Base-by-base conservation (phyloP, 306 rosid genomes). In the Vicia sativa region DNA sequence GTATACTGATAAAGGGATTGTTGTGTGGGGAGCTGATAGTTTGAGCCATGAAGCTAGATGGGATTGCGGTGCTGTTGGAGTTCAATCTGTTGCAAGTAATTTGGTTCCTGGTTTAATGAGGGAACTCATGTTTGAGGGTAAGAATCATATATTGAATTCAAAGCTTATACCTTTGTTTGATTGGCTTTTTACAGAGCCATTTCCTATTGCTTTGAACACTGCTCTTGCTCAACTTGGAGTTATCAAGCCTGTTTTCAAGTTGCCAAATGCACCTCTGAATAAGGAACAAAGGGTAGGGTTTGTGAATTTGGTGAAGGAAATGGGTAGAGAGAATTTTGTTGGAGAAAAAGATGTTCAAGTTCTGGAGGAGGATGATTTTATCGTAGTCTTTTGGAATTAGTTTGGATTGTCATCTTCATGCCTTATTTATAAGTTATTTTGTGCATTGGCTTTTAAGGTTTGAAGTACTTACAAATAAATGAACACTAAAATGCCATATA, bases 21-120 rank as follows among this genome's bases (percentile, higher is more conserved):
- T 75, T 42, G 89, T 86, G 8, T 92, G 97, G 96, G 90, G 86
- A 23, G 79, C 82, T 25, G 98, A 89, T 62, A 86, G 83, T 19
- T 59, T 84, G 38, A 78, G 88, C 71, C 98, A 89, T 65, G 91
- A 92, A 58, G 79, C 96, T 37, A 84, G 92, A 92, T 92, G 96
- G 96, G 82, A 63, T 35, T 80, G 78, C 52, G 98, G 95, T 13
- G 96, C 91, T 28, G 77, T 84, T 13, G 98, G 96, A 70, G 96
- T 89, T 71, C 69, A 71, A 18, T 91, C 90, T 62, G 95, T 89
- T 19, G 60, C 87, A 9, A 85, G 91, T 77, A 91, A 91, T 72
- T 70, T 88, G 61, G 67, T 88, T 76, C 95, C 97, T 1, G 83
- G 89, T 31, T 82, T 91, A 56, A 86, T 91, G 82, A 68, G 70